phyloP scores from a whole-genome alignment of 2,329 filamentous ascomycete species.

The Plenodomus tracheiphilus region DNA sequence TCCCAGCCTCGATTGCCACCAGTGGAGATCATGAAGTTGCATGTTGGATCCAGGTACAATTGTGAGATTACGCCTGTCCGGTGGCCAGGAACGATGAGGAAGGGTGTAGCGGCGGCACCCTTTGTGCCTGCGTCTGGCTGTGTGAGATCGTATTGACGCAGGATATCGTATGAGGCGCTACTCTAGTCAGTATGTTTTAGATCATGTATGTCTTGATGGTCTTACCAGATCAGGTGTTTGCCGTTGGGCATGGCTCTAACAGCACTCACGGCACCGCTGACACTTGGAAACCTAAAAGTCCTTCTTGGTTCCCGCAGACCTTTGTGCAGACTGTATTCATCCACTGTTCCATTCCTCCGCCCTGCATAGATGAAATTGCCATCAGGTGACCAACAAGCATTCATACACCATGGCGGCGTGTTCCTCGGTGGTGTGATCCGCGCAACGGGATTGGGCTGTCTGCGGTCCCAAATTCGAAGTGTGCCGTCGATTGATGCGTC shows the following conservation, averaged over 20 bases:
- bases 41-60: slow-evolving; percentile 84
- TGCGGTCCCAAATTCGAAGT: slow-evolving; percentile 89
- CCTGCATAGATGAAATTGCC: slow-evolving; percentile 95
- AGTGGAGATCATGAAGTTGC: slow-evolving; percentile 86
- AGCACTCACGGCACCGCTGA: slow-evolving; percentile 86
- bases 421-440: slow-evolving; percentile 73
- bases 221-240: slow-evolving; percentile 82
- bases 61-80: slow-evolving; percentile 85
- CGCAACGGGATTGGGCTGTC: slow-evolving; percentile 75
- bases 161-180: slow-evolving; percentile 88
- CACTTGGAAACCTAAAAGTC: slow-evolving; percentile 82
- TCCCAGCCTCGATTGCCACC: slow-evolving; percentile 96
- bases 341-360: slow-evolving; percentile 86
- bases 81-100: slow-evolving; percentile 93
- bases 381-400: slow-evolving; percentile 92
- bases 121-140: slow-evolving; percentile 60
- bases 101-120: slow-evolving; percentile 77
- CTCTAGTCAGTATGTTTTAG: slow-evolving; percentile 10
- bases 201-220: slow-evolving; percentile 13
- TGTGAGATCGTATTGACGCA: slow-evolving; percentile 86
- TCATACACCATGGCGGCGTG: slow-evolving; percentile 96
- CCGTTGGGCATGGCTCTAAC: slow-evolving; percentile 91
- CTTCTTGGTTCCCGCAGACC: slow-evolving; percentile 74
- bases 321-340: slow-evolving; percentile 89
- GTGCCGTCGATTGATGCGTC: slow-evolving; percentile 86